These are phyloP conservation scores for Peribolospora baueri DNA, from an alignment of 768 basidiomycete species.

Conservation along the genomic window DNA sequence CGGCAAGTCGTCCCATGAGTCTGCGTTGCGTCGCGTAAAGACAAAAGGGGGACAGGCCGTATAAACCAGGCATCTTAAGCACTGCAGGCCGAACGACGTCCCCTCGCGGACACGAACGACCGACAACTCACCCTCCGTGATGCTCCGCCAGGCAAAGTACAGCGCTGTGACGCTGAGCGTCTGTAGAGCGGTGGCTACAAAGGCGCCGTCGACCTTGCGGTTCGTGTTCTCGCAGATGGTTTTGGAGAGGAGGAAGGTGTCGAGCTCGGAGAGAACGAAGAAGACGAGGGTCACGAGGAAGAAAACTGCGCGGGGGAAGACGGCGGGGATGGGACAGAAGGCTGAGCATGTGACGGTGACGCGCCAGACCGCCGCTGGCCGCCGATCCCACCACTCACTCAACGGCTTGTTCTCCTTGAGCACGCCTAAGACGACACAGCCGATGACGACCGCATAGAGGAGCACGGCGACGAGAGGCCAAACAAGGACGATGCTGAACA, in stretches of 20 bases:
- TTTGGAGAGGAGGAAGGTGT: constrained; percentile 53
- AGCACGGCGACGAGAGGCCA: constrained; percentile 51
- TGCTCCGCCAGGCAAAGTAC: constrained; percentile 61
- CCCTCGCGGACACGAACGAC: too few species aligned
- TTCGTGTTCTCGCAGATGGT: constrained; percentile 42
- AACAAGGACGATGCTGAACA: constrained; percentile 58
- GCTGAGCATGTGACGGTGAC: background rate
- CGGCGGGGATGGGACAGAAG: background rate
- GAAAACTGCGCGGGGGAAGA: constrained; percentile 24
- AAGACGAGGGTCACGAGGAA: constrained; percentile 48
- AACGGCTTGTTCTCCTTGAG: constrained; percentile 60
- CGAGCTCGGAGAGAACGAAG: constrained; percentile 58
- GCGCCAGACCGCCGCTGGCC: background rate
- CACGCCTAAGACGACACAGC: constrained; percentile 48
- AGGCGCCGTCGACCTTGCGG: constrained; percentile 56
- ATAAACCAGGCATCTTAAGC: too few species aligned
- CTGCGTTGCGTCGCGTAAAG: too few species aligned
- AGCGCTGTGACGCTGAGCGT: constrained; percentile 43
- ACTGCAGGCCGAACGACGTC: too few species aligned
- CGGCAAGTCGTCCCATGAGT: too few species aligned
- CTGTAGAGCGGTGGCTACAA: constrained; percentile 63
- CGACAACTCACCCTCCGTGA: constrained; percentile 47
- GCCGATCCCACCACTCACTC: constrained; percentile 18
- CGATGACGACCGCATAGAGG: constrained; percentile 48
- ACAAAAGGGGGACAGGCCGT: too few species aligned